These are phyloP conservation scores for Xerocomus amazonicus DNA, from an alignment of 1,284 basidiomycete genomes.

Conservation along the genomic window DNA sequence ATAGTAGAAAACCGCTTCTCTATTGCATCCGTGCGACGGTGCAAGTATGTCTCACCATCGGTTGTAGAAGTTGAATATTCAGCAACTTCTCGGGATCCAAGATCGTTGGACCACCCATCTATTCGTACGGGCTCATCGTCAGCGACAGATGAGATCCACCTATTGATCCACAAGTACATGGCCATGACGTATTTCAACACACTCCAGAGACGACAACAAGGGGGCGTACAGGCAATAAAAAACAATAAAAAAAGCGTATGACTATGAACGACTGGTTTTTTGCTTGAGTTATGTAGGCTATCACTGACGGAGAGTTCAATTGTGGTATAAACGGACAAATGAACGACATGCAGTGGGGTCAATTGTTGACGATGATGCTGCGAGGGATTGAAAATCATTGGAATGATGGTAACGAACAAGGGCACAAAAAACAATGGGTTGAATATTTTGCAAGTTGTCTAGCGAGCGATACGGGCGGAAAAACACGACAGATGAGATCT, in stretches of 20 bases:
- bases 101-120: no score
- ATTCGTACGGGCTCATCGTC: no score
- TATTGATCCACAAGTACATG: slow-evolving; percentile 19
- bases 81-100: no score
- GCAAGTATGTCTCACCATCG: no score
- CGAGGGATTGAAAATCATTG: no score
- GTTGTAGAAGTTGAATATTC: no score
- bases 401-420: not conserved
- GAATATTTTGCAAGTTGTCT: slow-evolving; percentile 4
- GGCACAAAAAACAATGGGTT: not conserved
- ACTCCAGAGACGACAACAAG: slow-evolving; percentile 11
- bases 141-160: no score
- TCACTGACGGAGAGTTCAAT: slow-evolving; percentile 1
- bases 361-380: slow-evolving; percentile 5
- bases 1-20: no score
- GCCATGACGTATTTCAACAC: slow-evolving; percentile 8
- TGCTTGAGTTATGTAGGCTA: slow-evolving; percentile 5
- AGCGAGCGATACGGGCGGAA: not conserved
- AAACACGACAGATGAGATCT: slow-evolving; percentile 1
- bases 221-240: slow-evolving; percentile 18
- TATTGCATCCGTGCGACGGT: no score
- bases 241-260: slow-evolving; percentile 9
- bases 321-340: not conserved
- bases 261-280: slow-evolving; percentile 12
- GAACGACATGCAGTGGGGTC: slow-evolving; percentile 5